A percentile compares a stretch with the other conserved stretches of the same genome.
phyloP scores from a whole-genome alignment of 495 filamentous ascomycete species.

The Saxispiralis lemnorum region DNA sequence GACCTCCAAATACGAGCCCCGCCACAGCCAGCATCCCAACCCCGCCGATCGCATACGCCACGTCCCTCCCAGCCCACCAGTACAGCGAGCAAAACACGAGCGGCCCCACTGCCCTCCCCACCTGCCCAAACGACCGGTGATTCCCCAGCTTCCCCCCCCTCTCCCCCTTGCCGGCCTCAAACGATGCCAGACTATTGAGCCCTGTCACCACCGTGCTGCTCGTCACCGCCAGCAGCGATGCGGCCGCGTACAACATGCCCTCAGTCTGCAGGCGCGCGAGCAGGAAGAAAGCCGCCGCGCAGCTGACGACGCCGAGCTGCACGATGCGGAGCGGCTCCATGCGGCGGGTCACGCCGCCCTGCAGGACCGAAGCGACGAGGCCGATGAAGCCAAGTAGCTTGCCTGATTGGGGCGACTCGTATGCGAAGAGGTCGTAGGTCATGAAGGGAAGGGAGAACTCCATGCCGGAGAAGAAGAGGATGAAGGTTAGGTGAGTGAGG shows the following conservation, averaged over 20 bases:
- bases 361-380: slow-evolving; percentile 74
- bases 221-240: slow-evolving; percentile 67
- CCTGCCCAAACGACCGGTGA: slow-evolving; percentile 70
- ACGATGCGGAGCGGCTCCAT: slow-evolving; percentile 63
- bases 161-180: slow-evolving; percentile 65
- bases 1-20: slow-evolving; percentile 47
- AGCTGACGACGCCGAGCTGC: slow-evolving; percentile 59
- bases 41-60: slow-evolving; percentile 67
- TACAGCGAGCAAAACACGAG: slow-evolving; percentile 88
- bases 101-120: slow-evolving; percentile 72
- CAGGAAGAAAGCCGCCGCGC: slow-evolving; percentile 60
- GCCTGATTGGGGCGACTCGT: slow-evolving; percentile 61
- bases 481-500: slow-evolving; percentile 69
- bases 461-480: slow-evolving; percentile 93
- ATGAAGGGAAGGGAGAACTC: slow-evolving; percentile 94
- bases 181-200: slow-evolving; percentile 75
- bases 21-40: slow-evolving; percentile 59
- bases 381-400: slow-evolving; percentile 85
- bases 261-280: slow-evolving; percentile 52
- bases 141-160: slow-evolving; percentile 72
- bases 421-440: slow-evolving; percentile 80
- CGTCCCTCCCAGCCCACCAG: slow-evolving; percentile 90
- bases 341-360: slow-evolving; percentile 68
- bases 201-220: slow-evolving; percentile 89
- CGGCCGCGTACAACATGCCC: slow-evolving; percentile 56